A percentile compares a stretch with the other conserved stretches of the same genome.
Conservation (phyloP, 805 yeast species). For the Spathaspora sp. region DNA sequence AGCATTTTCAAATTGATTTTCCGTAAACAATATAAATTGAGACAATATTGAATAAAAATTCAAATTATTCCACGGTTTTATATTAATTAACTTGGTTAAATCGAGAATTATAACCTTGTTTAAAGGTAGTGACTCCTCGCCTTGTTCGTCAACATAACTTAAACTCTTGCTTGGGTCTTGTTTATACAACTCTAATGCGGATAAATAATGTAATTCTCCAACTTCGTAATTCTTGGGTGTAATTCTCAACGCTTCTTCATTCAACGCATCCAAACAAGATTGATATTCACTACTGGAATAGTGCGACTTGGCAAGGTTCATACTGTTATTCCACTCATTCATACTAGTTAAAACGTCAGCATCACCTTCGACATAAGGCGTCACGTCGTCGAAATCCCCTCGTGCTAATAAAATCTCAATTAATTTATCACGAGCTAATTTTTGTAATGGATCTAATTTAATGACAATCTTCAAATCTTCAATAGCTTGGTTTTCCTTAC, state of each 20-base stretch:
- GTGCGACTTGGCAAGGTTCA: slow-evolving; percentile 1
- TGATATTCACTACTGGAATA: slow-evolving; percentile 12
- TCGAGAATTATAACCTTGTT: slow-evolving; percentile 19
- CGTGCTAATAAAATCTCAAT: slow-evolving; percentile 47
- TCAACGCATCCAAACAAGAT: slow-evolving; percentile 23
- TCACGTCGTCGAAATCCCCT: slow-evolving; percentile 44
- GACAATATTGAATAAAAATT: slow-evolving; percentile 22
- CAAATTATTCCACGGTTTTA: slow-evolving; percentile 24
- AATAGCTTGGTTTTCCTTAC: slow-evolving; percentile 51
- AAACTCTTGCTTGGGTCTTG: slow-evolving; percentile 1
- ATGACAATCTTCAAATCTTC: slow-evolving; percentile 49
- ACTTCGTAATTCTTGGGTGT: slow-evolving; percentile 40
- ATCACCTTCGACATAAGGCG: slow-evolving; percentile 11
- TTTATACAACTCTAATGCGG: slow-evolving; percentile 5
- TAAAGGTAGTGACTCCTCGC: slow-evolving; percentile 5
- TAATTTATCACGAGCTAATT: slow-evolving; percentile 49
- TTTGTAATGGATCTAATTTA: slow-evolving; percentile 34
- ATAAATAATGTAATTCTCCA: slow-evolving; percentile 5
- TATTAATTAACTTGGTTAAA: slow-evolving; percentile 21
- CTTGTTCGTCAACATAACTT: not conserved
- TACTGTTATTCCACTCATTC: slow-evolving; percentile 10
- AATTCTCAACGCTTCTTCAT: slow-evolving; percentile 21
- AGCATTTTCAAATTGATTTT: slow-evolving; percentile 51
- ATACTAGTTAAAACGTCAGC: slow-evolving; percentile 13
- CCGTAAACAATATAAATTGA: slow-evolving; percentile 41